A percentile compares a stretch with the other conserved stretches of the same genome.
These are phyloP conservation scores for Gonapodya prolifera DNA, from an alignment of 192 early-diverging fungal genomes.

Conservation along the genomic window DNA sequence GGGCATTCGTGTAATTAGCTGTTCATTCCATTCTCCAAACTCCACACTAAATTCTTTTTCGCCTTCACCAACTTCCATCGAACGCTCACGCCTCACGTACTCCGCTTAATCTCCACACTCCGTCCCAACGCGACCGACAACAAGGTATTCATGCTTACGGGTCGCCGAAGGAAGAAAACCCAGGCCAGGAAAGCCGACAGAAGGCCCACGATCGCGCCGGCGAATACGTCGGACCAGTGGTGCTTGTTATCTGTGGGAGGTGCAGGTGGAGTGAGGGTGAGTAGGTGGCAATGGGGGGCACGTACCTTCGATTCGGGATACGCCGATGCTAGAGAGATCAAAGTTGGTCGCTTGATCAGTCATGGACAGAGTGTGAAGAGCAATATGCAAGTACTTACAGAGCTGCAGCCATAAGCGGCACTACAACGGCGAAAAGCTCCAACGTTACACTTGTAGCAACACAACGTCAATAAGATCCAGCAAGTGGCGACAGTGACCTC, in stretches of 20 bases:
- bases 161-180: not conserved
- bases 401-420: not conserved
- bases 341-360: too few relatives aligned
- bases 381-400: not conserved
- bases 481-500: too few relatives aligned
- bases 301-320: not conserved
- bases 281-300: not conserved
- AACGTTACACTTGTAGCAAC: not conserved
- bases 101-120: too few relatives aligned
- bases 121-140: too few relatives aligned
- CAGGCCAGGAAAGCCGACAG: not conserved
- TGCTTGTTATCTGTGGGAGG: not conserved
- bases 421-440: not conserved
- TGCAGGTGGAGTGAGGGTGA: not conserved
- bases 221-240: not conserved
- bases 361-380: too few relatives aligned
- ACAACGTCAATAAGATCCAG: too few relatives aligned
- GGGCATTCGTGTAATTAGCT: too few relatives aligned
- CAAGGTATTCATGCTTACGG: too few relatives aligned
- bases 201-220: not conserved
- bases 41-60: too few relatives aligned
- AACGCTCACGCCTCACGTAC: too few relatives aligned
- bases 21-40: too few relatives aligned
- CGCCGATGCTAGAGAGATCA: not conserved
- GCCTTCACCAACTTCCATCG: too few relatives aligned